Evolutionary conservation across 148 eudicot species (phyloP).

Genomic region (Euryodendron excelsum): DNA sequence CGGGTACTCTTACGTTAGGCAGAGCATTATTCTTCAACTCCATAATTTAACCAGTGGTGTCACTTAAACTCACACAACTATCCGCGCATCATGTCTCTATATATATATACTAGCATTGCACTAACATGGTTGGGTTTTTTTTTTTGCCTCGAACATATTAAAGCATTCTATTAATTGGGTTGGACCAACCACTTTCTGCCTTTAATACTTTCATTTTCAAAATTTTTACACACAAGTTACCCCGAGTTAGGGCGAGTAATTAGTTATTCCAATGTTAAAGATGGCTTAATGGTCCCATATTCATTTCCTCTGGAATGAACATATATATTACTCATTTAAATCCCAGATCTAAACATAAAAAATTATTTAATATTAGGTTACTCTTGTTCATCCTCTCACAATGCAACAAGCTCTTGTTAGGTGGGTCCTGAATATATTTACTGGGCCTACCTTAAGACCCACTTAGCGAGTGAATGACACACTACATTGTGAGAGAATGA

Average conservation of each 20-base stretch:
- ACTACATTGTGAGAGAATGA: no score
- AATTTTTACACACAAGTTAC: background rate
- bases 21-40: background rate
- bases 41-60: background rate
- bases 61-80: no score
- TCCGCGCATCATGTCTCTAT: no score
- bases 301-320: background rate
- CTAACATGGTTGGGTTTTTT: background rate
- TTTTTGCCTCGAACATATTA: background rate
- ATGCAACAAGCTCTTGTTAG: no score
- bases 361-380: no score
- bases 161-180: background rate
- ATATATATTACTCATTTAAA: background rate
- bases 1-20: background rate
- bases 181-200: background rate
- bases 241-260: conserved; percentile 2
- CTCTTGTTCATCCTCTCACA: background rate
- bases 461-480: no score
- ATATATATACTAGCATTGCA: background rate
- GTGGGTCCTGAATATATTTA: no score
- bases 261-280: conserved; percentile 1
- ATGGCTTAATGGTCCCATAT: background rate
- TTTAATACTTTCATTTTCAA: background rate
- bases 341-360: background rate
- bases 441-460: no score